Evolutionary conservation across 345 rosid genomes (phyloP).

Genomic region (Citrus reticulata): DNA sequence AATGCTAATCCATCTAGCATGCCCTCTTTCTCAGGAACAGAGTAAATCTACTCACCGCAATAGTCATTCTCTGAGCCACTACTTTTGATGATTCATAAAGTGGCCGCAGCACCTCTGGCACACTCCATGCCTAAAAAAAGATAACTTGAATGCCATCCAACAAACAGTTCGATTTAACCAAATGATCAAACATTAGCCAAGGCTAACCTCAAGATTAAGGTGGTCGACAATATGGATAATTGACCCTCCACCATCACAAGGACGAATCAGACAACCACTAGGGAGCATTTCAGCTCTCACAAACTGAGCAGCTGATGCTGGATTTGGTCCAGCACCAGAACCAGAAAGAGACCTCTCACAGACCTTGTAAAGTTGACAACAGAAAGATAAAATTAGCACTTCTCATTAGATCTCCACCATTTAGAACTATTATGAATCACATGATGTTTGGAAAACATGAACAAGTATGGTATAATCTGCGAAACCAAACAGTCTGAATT

Average conservation of each 20-base stretch:
- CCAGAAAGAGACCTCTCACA: slow-evolving; percentile 99
- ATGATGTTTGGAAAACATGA: neutral
- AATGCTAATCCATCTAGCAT: neutral
- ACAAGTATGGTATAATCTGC: neutral
- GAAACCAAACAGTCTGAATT: neutral
- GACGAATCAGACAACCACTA: slow-evolving; percentile 91
- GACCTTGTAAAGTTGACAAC: slow-evolving; percentile 39
- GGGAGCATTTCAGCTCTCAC: slow-evolving; percentile 98
- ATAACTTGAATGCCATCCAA: neutral
- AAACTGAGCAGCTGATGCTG: slow-evolving; percentile 78
- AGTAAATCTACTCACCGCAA: slow-evolving; percentile 57
- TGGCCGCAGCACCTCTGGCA: slow-evolving; percentile 95
- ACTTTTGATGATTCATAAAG: slow-evolving; percentile 92
- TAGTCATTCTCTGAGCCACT: slow-evolving; percentile 91
- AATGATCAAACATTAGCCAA: neutral
- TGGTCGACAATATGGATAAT: slow-evolving; percentile 98
- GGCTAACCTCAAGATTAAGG: slow-evolving; percentile 80
- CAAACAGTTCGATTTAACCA: neutral
- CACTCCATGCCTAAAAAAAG: slow-evolving; percentile 84
- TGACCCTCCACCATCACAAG: slow-evolving; percentile 99
- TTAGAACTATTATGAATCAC: neutral
- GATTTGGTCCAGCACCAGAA: slow-evolving; percentile 84
- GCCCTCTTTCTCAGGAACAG: neutral
- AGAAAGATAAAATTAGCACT: neutral
- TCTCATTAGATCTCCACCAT: neutral